These are phyloP conservation scores for Eimeria falciformis DNA, from an alignment of 169 alveolate genomes.

Conservation along the genomic window DNA sequence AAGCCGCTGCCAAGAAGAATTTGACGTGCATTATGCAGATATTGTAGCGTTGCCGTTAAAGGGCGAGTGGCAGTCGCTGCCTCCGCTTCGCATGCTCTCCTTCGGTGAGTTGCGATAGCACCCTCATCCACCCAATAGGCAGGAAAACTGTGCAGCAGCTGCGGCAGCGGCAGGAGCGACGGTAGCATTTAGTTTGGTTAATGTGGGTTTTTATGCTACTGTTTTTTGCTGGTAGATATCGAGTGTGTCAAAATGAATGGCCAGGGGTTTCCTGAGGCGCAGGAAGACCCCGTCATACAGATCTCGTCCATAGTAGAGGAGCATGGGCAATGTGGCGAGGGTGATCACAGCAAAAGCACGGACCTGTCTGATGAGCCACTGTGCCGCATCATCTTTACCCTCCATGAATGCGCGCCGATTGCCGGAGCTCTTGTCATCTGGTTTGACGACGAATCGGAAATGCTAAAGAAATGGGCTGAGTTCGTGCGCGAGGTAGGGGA, in stretches of 20 bases:
- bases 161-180: too few relatives aligned
- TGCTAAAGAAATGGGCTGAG: conserved; percentile 80
- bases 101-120: conserved; percentile 87
- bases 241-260: conserved; percentile 93
- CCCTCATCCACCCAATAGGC: background rate
- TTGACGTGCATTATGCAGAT: conserved; percentile 87
- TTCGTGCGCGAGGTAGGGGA: conserved; percentile 71
- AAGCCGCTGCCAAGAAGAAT: conserved; percentile 92
- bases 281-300: conserved; percentile 96
- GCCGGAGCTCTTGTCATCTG: conserved; percentile 89
- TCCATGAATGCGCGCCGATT: conserved; percentile 90
- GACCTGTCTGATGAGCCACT: conserved; percentile 82
- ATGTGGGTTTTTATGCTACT: background rate
- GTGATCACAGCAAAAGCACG: conserved; percentile 23
- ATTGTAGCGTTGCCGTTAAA: conserved; percentile 88
- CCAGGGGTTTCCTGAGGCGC: conserved; percentile 97
- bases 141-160: conserved; percentile 11
- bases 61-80: conserved; percentile 94
- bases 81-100: conserved; percentile 97
- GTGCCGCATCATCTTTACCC: conserved; percentile 88
- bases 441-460: conserved; percentile 88
- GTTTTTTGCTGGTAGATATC: conserved; percentile 80
- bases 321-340: conserved; percentile 77
- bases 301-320: conserved; percentile 92
- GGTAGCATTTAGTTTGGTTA: background rate